These are phyloP conservation scores for Scheffersomyces spartinae DNA, from an alignment of 805 yeast genomes.

Conservation along the genomic window DNA sequence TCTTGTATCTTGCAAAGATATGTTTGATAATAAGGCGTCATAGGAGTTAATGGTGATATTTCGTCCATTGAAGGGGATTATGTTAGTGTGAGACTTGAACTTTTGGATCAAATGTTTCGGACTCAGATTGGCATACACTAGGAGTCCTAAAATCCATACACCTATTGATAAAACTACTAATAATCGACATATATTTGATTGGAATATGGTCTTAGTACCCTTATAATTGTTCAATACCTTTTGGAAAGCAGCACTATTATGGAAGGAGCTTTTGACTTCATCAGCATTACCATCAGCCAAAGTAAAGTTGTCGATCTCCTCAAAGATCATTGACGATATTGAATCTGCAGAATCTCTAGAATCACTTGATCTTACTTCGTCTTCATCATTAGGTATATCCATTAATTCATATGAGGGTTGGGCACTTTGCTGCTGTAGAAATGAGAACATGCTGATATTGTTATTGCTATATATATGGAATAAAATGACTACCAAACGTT, in stretches of 20 bases:
- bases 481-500: no score
- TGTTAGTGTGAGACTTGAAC: constrained; percentile 12
- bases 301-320: constrained; percentile 13
- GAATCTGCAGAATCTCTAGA: no score
- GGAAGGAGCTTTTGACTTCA: constrained; percentile 13
- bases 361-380: no score
- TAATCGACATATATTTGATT: constrained; percentile 2
- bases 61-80: constrained; percentile 11
- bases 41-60: constrained; percentile 22
- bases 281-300: constrained; percentile 5
- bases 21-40: constrained; percentile 13
- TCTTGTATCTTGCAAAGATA: constrained; percentile 15
- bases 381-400: not conserved
- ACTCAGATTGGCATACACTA: constrained; percentile 2
- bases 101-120: constrained; percentile 7
- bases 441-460: no score
- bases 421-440: no score
- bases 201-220: constrained; percentile 4
- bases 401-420: no score
- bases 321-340: constrained; percentile 18
- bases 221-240: constrained; percentile 8
- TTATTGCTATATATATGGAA: no score
- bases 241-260: constrained; percentile 14
- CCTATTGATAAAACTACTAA: constrained; percentile 1
- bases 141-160: constrained; percentile 17